Conservation (phyloP, 768 basidiomycete genomes). For the Mycena capillaripes region DNA sequence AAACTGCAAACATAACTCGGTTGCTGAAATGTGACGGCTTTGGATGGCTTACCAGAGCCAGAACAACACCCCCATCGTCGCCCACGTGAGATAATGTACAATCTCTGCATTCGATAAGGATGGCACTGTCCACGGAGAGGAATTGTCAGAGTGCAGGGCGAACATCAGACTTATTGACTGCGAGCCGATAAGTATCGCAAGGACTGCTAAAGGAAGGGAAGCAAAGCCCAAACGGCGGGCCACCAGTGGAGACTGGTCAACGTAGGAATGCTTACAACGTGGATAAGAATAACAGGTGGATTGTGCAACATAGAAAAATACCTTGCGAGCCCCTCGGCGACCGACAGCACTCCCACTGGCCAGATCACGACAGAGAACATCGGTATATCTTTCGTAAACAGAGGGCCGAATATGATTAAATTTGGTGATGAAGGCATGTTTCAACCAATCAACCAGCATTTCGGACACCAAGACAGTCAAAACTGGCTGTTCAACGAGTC, state of each 20-base stretch:
- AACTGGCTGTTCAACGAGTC: constrained; percentile 74
- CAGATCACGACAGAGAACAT: constrained; percentile 95
- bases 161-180: constrained; percentile 78
- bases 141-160: constrained; percentile 58
- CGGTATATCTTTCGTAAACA: constrained; percentile 95
- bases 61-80: constrained; percentile 71
- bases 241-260: constrained; percentile 96
- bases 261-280: constrained; percentile 80
- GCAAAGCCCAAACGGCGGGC: constrained; percentile 96
- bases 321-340: constrained; percentile 79
- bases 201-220: constrained; percentile 89
- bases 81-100: constrained; percentile 74
- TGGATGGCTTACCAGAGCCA: constrained; percentile 86
- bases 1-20: constrained; percentile 60
- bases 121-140: constrained; percentile 60
- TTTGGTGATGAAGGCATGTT: constrained; percentile 99
- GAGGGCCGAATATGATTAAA: constrained; percentile 98
- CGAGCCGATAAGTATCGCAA: constrained; percentile 81
- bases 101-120: constrained; percentile 63
- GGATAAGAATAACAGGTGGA: constrained; percentile 13
- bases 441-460: constrained; percentile 97
- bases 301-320: constrained; percentile 40
- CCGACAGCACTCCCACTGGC: constrained; percentile 83
- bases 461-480: constrained; percentile 92
- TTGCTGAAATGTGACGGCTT: constrained; percentile 29